Conservation (phyloP, 305 asterid genomes). For the Petunia hybrid region DNA sequence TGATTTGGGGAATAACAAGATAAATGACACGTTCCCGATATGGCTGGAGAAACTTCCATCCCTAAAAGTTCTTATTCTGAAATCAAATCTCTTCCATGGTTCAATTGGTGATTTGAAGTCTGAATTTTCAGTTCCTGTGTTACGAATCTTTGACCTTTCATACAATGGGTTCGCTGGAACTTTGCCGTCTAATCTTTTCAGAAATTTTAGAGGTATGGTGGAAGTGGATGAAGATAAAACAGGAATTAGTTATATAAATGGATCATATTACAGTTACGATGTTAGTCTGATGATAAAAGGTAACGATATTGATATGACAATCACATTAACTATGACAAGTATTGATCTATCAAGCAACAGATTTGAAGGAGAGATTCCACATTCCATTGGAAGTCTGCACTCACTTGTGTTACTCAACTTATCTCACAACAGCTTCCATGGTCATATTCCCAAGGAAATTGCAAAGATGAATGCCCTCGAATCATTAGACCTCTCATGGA, state of each 20-base stretch:
- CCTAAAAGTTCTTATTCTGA: constrained; percentile 11
- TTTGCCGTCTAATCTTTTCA: neutral
- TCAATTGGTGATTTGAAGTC: neutral
- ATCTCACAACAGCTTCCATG: constrained; percentile 1
- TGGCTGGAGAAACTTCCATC: neutral
- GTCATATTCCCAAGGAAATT: constrained; percentile 7
- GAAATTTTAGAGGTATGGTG: neutral
- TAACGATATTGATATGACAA: neutral
- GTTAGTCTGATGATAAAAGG: constrained; percentile 30
- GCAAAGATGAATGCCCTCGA: neutral
- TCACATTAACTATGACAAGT: neutral
- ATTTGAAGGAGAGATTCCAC: constrained; percentile 29
- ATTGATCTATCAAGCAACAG: constrained; percentile 34
- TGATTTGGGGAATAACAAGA: constrained; percentile 25
- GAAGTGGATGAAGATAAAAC: neutral
- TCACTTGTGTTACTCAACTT: constrained; percentile 32
- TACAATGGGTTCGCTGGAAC: constrained; percentile 25
- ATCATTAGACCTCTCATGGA: constrained; percentile 27
- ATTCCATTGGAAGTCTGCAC: neutral
- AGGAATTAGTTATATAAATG: neutral
- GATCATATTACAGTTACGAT: neutral
- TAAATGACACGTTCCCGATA: constrained; percentile 20
- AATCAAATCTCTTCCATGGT: constrained; percentile 22
- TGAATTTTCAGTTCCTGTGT: neutral
- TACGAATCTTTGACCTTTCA: constrained; percentile 27